Evolutionary conservation across 495 filamentous ascomycete species (phyloP).

Genomic region (Evernia prunastri): DNA sequence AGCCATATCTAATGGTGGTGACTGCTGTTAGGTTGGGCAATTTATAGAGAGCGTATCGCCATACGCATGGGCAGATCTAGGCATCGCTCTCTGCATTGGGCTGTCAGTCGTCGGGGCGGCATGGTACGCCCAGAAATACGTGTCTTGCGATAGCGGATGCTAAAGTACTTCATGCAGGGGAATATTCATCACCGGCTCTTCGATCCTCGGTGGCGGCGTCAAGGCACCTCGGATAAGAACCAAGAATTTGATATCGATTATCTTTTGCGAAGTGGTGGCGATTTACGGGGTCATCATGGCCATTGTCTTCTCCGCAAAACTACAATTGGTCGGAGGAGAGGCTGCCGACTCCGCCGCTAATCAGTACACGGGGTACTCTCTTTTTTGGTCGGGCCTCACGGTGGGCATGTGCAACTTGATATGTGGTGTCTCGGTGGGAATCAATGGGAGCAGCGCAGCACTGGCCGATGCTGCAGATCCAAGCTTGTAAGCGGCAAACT

Average conservation of each 20-base stretch:
- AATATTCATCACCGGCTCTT: conserved; percentile 98
- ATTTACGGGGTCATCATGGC: conserved; percentile 99
- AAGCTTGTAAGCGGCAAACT: conserved; percentile 59
- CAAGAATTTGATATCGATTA: conserved; percentile 99
- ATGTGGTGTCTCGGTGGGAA: conserved; percentile 94
- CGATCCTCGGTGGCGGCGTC: conserved; percentile 94
- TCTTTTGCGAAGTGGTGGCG: conserved; percentile 99
- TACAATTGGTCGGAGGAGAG: conserved; percentile 50
- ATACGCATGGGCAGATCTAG: conserved; percentile 84
- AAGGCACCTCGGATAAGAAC: conserved; percentile 93
- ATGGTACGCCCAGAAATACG: conserved; percentile 59
- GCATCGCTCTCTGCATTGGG: conserved; percentile 91
- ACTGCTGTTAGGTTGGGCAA: conserved; percentile 63
- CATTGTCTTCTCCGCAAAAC: conserved; percentile 89
- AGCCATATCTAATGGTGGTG: conserved; percentile 27
- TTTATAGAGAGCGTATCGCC: conserved; percentile 94
- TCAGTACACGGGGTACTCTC: conserved; percentile 88
- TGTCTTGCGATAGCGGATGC: neutral
- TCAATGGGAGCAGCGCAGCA: conserved; percentile 95
- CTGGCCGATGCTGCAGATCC: conserved; percentile 93
- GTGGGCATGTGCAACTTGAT: conserved; percentile 93
- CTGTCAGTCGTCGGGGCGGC: conserved; percentile 93
- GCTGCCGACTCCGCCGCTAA: conserved; percentile 56
- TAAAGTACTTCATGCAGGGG: conserved; percentile 55
- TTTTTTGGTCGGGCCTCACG: conserved; percentile 93